These are phyloP conservation scores for Sporisorium reilianum DNA, from an alignment of 1,284 basidiomycete genomes.

Conservation along the genomic window DNA sequence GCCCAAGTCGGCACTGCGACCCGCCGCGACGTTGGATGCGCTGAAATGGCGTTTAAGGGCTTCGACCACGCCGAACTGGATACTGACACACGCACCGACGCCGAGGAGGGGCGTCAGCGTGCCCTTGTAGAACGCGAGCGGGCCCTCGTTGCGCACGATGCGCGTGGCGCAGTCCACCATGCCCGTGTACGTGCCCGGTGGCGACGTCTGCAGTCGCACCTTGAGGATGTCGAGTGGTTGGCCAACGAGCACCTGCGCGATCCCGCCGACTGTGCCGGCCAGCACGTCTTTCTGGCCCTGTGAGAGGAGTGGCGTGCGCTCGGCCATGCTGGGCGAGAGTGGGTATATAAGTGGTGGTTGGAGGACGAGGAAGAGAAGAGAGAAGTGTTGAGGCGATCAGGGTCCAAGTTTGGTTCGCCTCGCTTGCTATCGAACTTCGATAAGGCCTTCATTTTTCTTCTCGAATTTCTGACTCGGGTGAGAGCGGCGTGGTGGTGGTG, in stretches of 20 bases:
- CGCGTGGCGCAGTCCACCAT: conserved; percentile 89
- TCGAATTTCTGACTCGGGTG: conserved; percentile 3
- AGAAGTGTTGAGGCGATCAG: background rate
- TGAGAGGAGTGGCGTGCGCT: conserved; percentile 35
- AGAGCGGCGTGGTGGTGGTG: no score
- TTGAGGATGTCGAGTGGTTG: conserved; percentile 98
- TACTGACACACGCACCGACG: conserved; percentile 93
- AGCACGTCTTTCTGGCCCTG: conserved; percentile 56
- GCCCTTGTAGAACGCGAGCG: conserved; percentile 97
- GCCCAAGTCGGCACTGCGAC: conserved; percentile 71
- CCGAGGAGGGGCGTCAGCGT: conserved; percentile 92
- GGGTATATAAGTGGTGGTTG: background rate
- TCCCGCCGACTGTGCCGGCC: conserved; percentile 77
- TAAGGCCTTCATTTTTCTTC: background rate
- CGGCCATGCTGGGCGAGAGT: conserved; percentile 17
- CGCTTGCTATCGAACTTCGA: background rate
- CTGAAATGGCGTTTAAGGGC: conserved; percentile 87
- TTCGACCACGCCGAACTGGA: conserved; percentile 94
- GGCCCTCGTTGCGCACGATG: conserved; percentile 90
- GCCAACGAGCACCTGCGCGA: conserved; percentile 90
- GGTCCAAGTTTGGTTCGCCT: background rate
- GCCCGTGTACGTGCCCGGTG: conserved; percentile 85
- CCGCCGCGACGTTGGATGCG: background rate
- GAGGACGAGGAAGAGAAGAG: background rate
- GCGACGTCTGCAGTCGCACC: conserved; percentile 93